Percentiles rank a stretch among this genome's conserved stretches.
Conservation (phyloP, 345 rosid species). For the Rubroshorea leprosula region DNA sequence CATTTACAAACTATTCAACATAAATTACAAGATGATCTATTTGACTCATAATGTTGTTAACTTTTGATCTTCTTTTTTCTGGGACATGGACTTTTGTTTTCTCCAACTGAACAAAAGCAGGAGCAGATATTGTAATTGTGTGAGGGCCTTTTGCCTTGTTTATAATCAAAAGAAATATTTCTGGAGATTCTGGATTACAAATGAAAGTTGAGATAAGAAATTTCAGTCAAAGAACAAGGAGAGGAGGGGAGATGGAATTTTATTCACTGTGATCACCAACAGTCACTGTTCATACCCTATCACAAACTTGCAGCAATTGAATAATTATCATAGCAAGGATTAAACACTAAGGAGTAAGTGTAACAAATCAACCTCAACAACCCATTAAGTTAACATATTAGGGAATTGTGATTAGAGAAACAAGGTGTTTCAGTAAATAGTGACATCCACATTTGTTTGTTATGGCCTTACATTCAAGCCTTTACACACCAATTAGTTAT, state of each 20-base stretch:
- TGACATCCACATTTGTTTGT: too few relatives aligned
- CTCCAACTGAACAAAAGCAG: slow-evolving; percentile 43
- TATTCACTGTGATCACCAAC: background rate
- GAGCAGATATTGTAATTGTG: slow-evolving; percentile 48
- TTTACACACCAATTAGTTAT: too few relatives aligned
- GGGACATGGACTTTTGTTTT: slow-evolving; percentile 40
- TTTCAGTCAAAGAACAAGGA: background rate
- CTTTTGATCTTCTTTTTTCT: slow-evolving; percentile 41
- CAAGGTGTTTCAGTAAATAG: too few relatives aligned
- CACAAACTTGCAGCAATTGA: background rate
- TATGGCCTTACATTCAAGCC: too few relatives aligned
- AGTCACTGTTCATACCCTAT: background rate
- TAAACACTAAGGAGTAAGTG: too few relatives aligned
- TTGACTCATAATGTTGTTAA: slow-evolving; percentile 23
- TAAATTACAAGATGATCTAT: background rate
- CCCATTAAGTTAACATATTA: too few relatives aligned
- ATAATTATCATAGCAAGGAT: too few relatives aligned
- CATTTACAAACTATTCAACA: too few relatives aligned
- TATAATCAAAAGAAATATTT: slow-evolving; percentile 59
- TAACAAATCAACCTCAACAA: too few relatives aligned
- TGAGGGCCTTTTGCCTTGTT: slow-evolving; percentile 52
- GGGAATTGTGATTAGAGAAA: too few relatives aligned
- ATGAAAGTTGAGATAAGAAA: slow-evolving; percentile 10
- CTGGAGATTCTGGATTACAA: slow-evolving; percentile 55
- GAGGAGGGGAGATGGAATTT: background rate